phyloP scores from a whole-genome alignment of 495 filamentous ascomycete species.

The Penicillium malachiteum region DNA sequence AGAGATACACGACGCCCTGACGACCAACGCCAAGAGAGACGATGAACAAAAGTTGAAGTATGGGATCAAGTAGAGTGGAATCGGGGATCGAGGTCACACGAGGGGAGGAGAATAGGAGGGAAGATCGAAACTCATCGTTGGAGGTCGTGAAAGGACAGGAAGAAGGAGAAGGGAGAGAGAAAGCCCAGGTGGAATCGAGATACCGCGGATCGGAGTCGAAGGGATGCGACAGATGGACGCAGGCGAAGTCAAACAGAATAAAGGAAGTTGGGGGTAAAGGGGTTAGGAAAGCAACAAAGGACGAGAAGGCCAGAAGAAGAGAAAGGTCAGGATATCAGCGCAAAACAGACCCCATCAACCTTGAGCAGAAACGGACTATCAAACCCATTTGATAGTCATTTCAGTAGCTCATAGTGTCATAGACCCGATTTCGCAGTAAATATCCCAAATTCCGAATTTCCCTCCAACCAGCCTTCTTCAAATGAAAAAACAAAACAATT shows the following conservation, averaged over 20 bases:
- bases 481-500: slow-evolving; percentile 25
- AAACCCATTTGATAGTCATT: slow-evolving; percentile 23
- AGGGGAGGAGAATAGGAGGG: slow-evolving; percentile 1
- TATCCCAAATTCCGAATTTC: slow-evolving; percentile 18
- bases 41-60: slow-evolving; percentile 35
- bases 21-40: slow-evolving; percentile 50
- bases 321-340: neutral
- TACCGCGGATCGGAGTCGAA: slow-evolving; percentile 6
- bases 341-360: slow-evolving; percentile 9
- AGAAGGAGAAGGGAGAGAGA: slow-evolving; percentile 15
- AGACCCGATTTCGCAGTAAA: slow-evolving; percentile 9
- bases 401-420: slow-evolving; percentile 21
- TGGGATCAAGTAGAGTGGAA: slow-evolving; percentile 25
- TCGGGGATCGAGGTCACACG: slow-evolving; percentile 15
- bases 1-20: slow-evolving; percentile 42
- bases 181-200: slow-evolving; percentile 12
- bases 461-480: slow-evolving; percentile 17
- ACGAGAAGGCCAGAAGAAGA: neutral
- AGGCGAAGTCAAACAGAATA: slow-evolving; percentile 15
- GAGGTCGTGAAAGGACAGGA: slow-evolving; percentile 27
- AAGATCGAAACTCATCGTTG: slow-evolving; percentile 28
- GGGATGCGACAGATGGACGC: slow-evolving; percentile 13
- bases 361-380: slow-evolving; percentile 14
- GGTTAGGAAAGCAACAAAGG: neutral
- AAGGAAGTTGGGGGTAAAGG: slow-evolving; percentile 11